Percentiles rank a stretch among this genome's conserved stretches.
phyloP scores from a whole-genome alignment of 768 basidiomycete genomes.

The Tylopilus sp. region DNA sequence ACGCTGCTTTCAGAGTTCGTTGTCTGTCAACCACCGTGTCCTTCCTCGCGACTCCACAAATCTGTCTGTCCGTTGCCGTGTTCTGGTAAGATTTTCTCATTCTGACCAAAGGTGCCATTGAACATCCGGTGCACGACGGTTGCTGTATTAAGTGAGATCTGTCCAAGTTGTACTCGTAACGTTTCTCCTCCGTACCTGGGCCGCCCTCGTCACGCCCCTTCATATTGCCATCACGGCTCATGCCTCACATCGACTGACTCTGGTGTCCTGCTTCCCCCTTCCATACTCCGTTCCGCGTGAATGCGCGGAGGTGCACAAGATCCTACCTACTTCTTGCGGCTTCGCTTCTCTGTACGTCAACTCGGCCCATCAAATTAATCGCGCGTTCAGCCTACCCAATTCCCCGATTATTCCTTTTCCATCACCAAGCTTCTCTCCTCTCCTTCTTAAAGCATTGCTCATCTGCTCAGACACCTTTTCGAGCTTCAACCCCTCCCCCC shows the following conservation, averaged over 20 bases:
- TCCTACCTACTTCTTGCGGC: slow-evolving; percentile 20
- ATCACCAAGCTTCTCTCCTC: slow-evolving; percentile 31
- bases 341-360: slow-evolving; percentile 37
- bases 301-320: slow-evolving; percentile 23
- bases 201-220: background rate
- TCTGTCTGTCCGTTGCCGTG: slow-evolving; percentile 1
- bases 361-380: slow-evolving; percentile 30
- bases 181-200: no score
- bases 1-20: slow-evolving; percentile 6
- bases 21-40: slow-evolving; percentile 12
- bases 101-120: slow-evolving; percentile 2
- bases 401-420: slow-evolving; percentile 32
- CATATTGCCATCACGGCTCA: slow-evolving; percentile 12
- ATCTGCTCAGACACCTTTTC: slow-evolving; percentile 28
- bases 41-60: slow-evolving; percentile 10
- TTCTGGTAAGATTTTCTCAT: slow-evolving; percentile 1
- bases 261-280: slow-evolving; percentile 17
- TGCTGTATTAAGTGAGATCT: slow-evolving; percentile 8
- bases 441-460: slow-evolving; percentile 31
- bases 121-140: no score
- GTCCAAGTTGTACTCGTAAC: slow-evolving; percentile 2
- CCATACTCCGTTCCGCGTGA: slow-evolving; percentile 19
- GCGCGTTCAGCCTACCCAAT: slow-evolving; percentile 28
- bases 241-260: slow-evolving; percentile 11
- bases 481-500: slow-evolving; percentile 24